These are phyloP conservation scores for Erythrobasidium hasegawianum DNA, from an alignment of 1,284 basidiomycete genomes.

Conservation along the genomic window DNA sequence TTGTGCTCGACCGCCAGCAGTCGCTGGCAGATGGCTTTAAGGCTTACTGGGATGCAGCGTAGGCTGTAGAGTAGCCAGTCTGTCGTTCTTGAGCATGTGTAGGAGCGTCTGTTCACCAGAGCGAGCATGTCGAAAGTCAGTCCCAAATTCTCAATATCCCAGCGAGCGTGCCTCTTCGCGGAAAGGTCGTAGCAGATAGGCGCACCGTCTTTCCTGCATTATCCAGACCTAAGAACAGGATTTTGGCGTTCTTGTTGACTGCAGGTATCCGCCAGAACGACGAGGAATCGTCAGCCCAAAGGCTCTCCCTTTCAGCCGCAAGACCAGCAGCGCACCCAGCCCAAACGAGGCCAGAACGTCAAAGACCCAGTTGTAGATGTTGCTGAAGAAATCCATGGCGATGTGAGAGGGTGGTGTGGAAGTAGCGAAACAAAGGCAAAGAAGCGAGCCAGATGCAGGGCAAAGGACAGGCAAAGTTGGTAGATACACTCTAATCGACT, in stretches of 20 bases:
- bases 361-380: slow-evolving; percentile 30
- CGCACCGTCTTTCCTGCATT: slow-evolving; percentile 92
- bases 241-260: slow-evolving; percentile 67
- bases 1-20: too few species aligned
- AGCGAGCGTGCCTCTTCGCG: not conserved
- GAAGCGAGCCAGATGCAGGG: not conserved
- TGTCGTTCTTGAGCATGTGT: slow-evolving; percentile 99
- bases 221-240: slow-evolving; percentile 93
- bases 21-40: slow-evolving; percentile 25
- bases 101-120: slow-evolving; percentile 71
- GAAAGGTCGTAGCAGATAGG: not conserved
- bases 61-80: slow-evolving; percentile 93
- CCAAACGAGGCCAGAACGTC: slow-evolving; percentile 26
- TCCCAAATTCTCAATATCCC: slow-evolving; percentile 2
- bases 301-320: not conserved
- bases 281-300: not conserved
- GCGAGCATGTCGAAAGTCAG: not conserved
- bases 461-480: too few species aligned
- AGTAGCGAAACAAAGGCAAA: not conserved
- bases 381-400: slow-evolving; percentile 30
- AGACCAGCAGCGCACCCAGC: slow-evolving; percentile 14
- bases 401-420: too few species aligned
- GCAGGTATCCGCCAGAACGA: not conserved
- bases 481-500: too few species aligned
- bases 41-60: slow-evolving; percentile 95